Evolutionary conservation across 2,329 filamentous ascomycete species (phyloP).

Genomic region (Venturia asperata): DNA sequence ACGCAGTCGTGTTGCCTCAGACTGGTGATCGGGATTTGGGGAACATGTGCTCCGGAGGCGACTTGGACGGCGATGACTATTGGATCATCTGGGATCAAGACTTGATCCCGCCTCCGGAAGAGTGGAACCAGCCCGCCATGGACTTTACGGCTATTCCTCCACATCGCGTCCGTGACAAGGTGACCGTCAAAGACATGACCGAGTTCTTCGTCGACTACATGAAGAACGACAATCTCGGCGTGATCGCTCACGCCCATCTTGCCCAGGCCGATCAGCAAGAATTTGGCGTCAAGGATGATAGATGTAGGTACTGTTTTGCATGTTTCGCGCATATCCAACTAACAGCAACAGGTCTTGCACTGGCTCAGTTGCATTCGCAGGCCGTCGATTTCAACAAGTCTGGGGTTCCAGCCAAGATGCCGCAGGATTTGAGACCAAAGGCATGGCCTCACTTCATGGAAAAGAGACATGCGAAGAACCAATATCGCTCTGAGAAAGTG

Average conservation of each 20-base stretch:
- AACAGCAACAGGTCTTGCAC: conserved; percentile 48
- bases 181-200: conserved; percentile 66
- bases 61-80: conserved; percentile 93
- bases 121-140: conserved; percentile 73
- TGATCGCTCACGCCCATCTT: conserved; percentile 76
- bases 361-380: conserved; percentile 77
- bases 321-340: not conserved
- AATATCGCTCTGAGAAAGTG: conserved; percentile 62
- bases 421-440: conserved; percentile 50
- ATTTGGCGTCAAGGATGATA: conserved; percentile 57
- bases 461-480: conserved; percentile 44
- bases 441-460: conserved; percentile 86
- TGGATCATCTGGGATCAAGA: conserved; percentile 83
- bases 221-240: conserved; percentile 75
- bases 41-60: conserved; percentile 93
- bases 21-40: conserved; percentile 76
- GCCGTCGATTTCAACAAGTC: conserved; percentile 95
- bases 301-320: conserved; percentile 48
- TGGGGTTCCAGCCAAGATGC: conserved; percentile 67
- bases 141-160: conserved; percentile 58
- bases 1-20: conserved; percentile 83
- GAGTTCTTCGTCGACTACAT: conserved; percentile 88
- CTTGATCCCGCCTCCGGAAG: conserved; percentile 52
- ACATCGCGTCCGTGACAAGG: conserved; percentile 50
- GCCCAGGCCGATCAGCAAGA: conserved; percentile 61